phyloP scores from a whole-genome alignment of 2,329 filamentous ascomycete species.

The Aspergillus jensenii region DNA sequence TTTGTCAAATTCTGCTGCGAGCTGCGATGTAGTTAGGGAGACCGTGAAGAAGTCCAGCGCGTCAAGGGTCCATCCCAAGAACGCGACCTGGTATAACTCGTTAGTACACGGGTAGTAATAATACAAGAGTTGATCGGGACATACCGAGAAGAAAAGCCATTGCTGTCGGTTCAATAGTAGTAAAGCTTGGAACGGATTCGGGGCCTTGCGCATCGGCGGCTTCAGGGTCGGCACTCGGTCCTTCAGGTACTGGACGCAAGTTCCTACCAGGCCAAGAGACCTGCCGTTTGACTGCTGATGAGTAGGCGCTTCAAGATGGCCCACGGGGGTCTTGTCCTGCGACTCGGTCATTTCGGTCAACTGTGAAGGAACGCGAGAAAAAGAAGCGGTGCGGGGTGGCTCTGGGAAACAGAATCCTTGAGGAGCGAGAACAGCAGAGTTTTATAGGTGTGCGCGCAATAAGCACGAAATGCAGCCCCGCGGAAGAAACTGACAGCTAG shows the following conservation, averaged over 20 bases:
- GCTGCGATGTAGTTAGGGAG: constrained; percentile 54
- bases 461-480: background rate
- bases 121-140: background rate
- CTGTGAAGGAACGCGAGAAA: background rate
- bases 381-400: background rate
- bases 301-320: background rate
- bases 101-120: constrained; percentile 1
- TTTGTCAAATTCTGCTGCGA: constrained; percentile 55
- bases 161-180: constrained; percentile 54
- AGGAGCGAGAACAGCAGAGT: background rate
- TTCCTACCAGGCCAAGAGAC: constrained; percentile 32
- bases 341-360: constrained; percentile 1
- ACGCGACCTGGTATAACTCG: constrained; percentile 31
- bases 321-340: background rate
- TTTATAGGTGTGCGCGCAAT: constrained; percentile 1
- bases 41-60: constrained; percentile 65
- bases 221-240: constrained; percentile 56
- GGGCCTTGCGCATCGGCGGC: constrained; percentile 55
- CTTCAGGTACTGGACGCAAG: constrained; percentile 44
- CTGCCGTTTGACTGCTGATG: background rate
- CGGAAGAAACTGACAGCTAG: background rate
- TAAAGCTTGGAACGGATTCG: constrained; percentile 55
- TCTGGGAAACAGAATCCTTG: background rate
- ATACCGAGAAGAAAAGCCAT: constrained; percentile 58
- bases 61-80: constrained; percentile 55